A percentile compares a stretch with the other conserved stretches of the same genome.
Evolutionary conservation across 176 grass and related monocot genomes (phyloP).

Genomic region (Lolium multiflorum): DNA sequence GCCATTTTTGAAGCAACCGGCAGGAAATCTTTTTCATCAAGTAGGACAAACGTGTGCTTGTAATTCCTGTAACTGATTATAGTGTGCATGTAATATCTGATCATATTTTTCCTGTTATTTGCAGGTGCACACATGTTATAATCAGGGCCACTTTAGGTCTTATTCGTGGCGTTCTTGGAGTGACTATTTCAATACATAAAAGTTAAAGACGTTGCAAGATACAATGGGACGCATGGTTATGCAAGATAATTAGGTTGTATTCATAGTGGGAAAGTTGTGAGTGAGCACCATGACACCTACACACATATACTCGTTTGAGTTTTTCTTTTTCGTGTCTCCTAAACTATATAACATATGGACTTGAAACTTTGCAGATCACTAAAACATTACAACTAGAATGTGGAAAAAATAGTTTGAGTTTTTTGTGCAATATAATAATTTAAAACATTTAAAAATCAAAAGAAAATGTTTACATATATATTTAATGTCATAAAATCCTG

Average conservation of each 20-base stretch:
- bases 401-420: too few species aligned
- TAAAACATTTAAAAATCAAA: too few species aligned
- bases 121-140: not conserved
- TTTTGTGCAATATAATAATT: too few species aligned
- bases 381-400: too few species aligned
- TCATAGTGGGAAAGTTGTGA: not conserved
- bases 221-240: not conserved
- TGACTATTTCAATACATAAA: too few species aligned
- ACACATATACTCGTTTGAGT: too few species aligned
- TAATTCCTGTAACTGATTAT: not conserved
- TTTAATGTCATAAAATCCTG: too few species aligned
- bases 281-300: too few species aligned
- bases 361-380: too few species aligned
- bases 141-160: not conserved
- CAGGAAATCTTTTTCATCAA: not conserved
- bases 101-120: conserved; percentile 16
- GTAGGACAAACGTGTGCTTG: not conserved
- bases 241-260: not conserved
- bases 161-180: not conserved
- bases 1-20: not conserved
- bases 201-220: not conserved
- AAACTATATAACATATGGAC: too few species aligned
- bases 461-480: too few species aligned
- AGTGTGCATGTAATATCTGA: not conserved
- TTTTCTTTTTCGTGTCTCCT: too few species aligned